Percentiles rank a stretch among this genome's conserved stretches.
Conservation (phyloP, 2,329 filamentous ascomycete species). For the Penicillium sp. region DNA sequence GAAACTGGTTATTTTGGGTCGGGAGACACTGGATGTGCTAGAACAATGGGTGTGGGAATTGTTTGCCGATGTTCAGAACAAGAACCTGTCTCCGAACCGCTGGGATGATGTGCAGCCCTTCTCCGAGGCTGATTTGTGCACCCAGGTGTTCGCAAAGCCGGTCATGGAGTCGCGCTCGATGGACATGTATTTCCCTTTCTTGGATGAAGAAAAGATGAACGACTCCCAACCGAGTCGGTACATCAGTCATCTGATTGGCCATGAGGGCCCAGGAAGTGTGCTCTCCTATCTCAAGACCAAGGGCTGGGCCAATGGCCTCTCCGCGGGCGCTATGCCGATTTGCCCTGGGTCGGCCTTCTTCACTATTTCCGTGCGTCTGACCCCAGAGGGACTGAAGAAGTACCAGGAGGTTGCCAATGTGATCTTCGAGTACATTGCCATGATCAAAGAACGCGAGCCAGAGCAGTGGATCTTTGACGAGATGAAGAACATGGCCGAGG, state of each 20-base stretch:
- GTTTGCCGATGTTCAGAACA: slow-evolving; percentile 75
- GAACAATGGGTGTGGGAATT: slow-evolving; percentile 79
- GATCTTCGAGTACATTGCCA: slow-evolving; percentile 84
- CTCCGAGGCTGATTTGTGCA: slow-evolving; percentile 55
- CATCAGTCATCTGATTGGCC: slow-evolving; percentile 80
- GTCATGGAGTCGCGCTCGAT: slow-evolving; percentile 81
- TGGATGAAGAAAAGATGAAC: slow-evolving; percentile 74
- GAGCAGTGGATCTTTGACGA: slow-evolving; percentile 94
- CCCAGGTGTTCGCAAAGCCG: slow-evolving; percentile 79
- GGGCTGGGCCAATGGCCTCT: slow-evolving; percentile 80
- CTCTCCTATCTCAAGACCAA: slow-evolving; percentile 84
- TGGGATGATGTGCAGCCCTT: slow-evolving; percentile 61
- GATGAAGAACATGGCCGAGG: slow-evolving; percentile 80
- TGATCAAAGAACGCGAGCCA: slow-evolving; percentile 72
- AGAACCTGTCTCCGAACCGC: slow-evolving; percentile 63
- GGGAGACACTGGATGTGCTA: slow-evolving; percentile 73
- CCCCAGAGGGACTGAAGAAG: slow-evolving; percentile 74
- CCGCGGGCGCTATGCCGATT: slow-evolving; percentile 67
- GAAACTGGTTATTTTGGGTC: slow-evolving; percentile 82
- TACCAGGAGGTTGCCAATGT: slow-evolving; percentile 77
- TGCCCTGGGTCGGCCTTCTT: slow-evolving; percentile 79
- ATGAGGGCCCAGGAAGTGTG: slow-evolving; percentile 88
- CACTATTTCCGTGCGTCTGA: slow-evolving; percentile 70
- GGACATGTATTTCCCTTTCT: slow-evolving; percentile 75
- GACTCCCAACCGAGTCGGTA: slow-evolving; percentile 79